Percentiles rank a stretch among this genome's conserved stretches.
These are phyloP conservation scores for Penicillium concentricum DNA, from an alignment of 2,329 filamentous ascomycete genomes.

Conservation along the genomic window DNA sequence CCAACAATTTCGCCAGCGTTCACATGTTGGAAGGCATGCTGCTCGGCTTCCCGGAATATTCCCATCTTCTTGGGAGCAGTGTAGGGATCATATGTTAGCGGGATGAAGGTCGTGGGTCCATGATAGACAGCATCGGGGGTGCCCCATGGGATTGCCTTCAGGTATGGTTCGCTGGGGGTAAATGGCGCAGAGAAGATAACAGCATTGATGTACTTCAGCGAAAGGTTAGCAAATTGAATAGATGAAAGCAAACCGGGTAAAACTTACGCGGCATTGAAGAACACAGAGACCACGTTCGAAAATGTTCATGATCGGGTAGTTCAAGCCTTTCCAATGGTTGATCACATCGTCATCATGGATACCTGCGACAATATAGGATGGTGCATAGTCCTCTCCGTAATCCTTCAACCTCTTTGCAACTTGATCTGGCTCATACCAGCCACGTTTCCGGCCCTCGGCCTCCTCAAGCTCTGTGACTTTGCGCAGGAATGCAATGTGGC, in stretches of 20 bases:
- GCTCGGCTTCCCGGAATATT: conserved; percentile 76
- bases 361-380: conserved; percentile 85
- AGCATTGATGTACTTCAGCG: conserved; percentile 72
- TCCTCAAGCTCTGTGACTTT: conserved; percentile 74
- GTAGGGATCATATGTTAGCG: conserved; percentile 74
- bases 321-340: conserved; percentile 94
- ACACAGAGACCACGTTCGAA: conserved; percentile 95
- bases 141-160: conserved; percentile 71
- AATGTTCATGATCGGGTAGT: conserved; percentile 99
- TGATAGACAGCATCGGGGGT: conserved; percentile 84
- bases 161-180: conserved; percentile 74
- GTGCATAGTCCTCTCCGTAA: conserved; percentile 70
- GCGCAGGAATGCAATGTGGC: conserved; percentile 91
- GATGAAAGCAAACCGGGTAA: background rate
- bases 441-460: conserved; percentile 62
- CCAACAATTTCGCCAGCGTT: conserved; percentile 91
- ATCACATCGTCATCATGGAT: conserved; percentile 94
- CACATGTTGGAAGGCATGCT: conserved; percentile 79
- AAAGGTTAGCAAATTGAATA: background rate
- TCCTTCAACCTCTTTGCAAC: conserved; percentile 62
- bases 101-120: conserved; percentile 91
- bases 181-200: conserved; percentile 90
- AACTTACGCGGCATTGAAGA: conserved; percentile 79
- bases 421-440: conserved; percentile 71
- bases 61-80: conserved; percentile 74